A percentile compares a stretch with the other conserved stretches of the same genome.
These are phyloP conservation scores for Neolecta irregularis DNA, from an alignment of 1,139 yeast genomes.

Conservation along the genomic window DNA sequence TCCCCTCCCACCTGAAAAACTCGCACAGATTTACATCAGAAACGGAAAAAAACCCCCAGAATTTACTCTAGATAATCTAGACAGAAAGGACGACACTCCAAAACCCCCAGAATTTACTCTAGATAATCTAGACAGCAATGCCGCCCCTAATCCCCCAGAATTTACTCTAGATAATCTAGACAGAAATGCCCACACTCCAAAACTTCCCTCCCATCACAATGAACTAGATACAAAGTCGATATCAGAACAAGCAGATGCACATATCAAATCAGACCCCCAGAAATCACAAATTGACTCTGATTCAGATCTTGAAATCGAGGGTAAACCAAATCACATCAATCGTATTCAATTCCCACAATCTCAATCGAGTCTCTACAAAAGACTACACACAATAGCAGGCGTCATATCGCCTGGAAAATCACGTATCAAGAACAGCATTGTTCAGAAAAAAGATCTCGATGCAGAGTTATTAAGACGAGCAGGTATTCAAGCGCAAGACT, in stretches of 20 bases:
- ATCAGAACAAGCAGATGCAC: conserved; percentile 11
- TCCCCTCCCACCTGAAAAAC: too few species aligned
- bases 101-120: too few species aligned
- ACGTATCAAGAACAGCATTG: conserved; percentile 14
- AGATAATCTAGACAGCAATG: too few species aligned
- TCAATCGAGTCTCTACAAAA: background rate
- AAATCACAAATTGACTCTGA: background rate
- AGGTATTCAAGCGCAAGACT: conserved; percentile 22
- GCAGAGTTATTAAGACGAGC: conserved; percentile 18
- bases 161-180: too few species aligned
- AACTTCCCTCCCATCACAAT: too few species aligned
- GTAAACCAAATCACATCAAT: too few species aligned
- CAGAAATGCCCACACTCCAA: too few species aligned
- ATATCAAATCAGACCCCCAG: background rate
- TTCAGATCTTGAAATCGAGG: conserved; percentile 2
- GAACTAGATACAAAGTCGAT: conserved; percentile 5
- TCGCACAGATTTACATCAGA: too few species aligned
- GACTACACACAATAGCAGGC: background rate
- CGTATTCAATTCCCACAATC: background rate
- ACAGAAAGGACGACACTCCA: too few species aligned
- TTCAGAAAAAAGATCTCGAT: conserved; percentile 16
- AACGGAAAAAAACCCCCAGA: too few species aligned
- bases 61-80: too few species aligned
- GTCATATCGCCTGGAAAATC: conserved; percentile 9
- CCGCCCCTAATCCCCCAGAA: too few species aligned